Evolutionary conservation across 352 stramenopile genomes (phyloP), one percentile per base, ranked within the genome.

Genomic region (Phytophthora sp.): DNA sequence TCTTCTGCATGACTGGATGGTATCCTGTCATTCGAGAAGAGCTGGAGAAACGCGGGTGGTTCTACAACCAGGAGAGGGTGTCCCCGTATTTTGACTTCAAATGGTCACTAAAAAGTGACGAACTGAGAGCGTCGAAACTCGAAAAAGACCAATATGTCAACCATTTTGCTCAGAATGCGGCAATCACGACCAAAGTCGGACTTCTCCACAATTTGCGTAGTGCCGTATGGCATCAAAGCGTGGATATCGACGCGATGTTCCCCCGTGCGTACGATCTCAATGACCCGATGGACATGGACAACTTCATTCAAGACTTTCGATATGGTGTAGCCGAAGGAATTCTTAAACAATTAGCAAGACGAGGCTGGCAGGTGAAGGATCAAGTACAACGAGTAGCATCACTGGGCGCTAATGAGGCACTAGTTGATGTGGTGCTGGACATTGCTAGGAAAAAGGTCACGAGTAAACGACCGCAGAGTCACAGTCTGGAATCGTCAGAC

Each of bases 31-130:
- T 98, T 35, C 89, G 90, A 11, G 84, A 96, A 52, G 88, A 92
- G 23, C 74, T 98, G 2, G 77, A 96, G 55, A 82, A 89, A 35
- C 89, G 92, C 26, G 92, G 93, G 7, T 98, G 93, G 93, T 89
- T 85, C 57, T 91, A 80, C 69, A 98, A 98, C 51, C 63, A 77
- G 21, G 91, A 97, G 16, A 78, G 80, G 2, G 72, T 76, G 4
- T 96, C 86, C 2, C 85, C 87, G 30, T 97, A 92, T 65, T 98
- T 97, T 49, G 88, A 98, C 65, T 72, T 98, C 29, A 97, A 97
- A 66, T 98, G 93, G 93, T 89, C 91, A 15, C 76, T 98, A 41
- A 94, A 95, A 59, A 94, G 82, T 41, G 80, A 95, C 46, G 89
- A 98, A 35, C 68, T 97, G 18, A 88, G 86, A 53, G 72, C 72